Evolutionary conservation across 352 stramenopile genomes (phyloP).

Genomic region (Nothophytophthora sp.): DNA sequence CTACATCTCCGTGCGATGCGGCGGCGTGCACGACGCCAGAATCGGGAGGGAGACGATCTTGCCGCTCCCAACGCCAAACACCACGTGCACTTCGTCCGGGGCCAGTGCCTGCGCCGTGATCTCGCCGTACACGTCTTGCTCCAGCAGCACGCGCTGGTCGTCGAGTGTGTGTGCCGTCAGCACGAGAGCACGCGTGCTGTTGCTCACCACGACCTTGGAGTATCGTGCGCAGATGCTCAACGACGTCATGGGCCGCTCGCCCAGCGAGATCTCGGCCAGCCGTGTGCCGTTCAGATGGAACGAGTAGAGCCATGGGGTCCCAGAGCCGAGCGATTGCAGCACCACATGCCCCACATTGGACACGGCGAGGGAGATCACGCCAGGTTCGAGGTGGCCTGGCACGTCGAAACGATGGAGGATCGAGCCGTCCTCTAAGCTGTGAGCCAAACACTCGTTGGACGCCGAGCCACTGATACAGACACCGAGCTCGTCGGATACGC

Average conservation of each 20-base stretch:
- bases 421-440: slow-evolving; percentile 64
- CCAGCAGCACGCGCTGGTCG: slow-evolving; percentile 54
- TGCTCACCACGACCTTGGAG: slow-evolving; percentile 73
- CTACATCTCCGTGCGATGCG: slow-evolving; percentile 24
- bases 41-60: slow-evolving; percentile 61
- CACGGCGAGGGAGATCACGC: slow-evolving; percentile 56
- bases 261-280: slow-evolving; percentile 44
- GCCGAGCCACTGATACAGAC: slow-evolving; percentile 72
- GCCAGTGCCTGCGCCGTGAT: slow-evolving; percentile 66
- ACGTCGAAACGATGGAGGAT: slow-evolving; percentile 63
- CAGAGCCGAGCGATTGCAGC: slow-evolving; percentile 70
- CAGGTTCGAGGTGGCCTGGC: slow-evolving; percentile 41
- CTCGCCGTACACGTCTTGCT: slow-evolving; percentile 42
- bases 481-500: slow-evolving; percentile 68
- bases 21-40: slow-evolving; percentile 14
- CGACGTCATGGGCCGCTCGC: slow-evolving; percentile 41
- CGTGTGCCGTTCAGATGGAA: slow-evolving; percentile 78
- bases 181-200: slow-evolving; percentile 40
- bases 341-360: slow-evolving; percentile 70
- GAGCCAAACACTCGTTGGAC: slow-evolving; percentile 67
- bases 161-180: slow-evolving; percentile 51
- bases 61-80: slow-evolving; percentile 64
- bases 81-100: slow-evolving; percentile 71
- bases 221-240: slow-evolving; percentile 62
- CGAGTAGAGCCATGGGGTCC: slow-evolving; percentile 50